Evolutionary conservation across 495 filamentous ascomycete genomes (phyloP).

Genomic region (Neurospora sp.): DNA sequence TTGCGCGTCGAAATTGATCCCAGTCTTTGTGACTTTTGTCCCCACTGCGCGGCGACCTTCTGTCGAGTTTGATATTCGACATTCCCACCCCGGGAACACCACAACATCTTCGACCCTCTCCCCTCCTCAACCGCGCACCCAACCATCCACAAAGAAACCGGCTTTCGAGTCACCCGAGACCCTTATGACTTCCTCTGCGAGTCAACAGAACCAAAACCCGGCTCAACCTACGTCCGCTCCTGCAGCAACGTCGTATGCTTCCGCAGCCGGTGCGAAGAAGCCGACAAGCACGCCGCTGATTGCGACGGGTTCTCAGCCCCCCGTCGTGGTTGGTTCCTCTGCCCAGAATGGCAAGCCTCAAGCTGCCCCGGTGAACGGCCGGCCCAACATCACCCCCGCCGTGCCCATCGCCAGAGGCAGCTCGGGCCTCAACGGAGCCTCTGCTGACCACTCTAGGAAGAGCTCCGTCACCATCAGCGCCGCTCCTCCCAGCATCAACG

Average conservation of each 20-base stretch:
- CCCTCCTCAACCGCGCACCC: slow-evolving; percentile 6
- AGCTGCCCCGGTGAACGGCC: slow-evolving; percentile 75
- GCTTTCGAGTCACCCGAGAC: slow-evolving; percentile 27
- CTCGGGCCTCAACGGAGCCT: slow-evolving; percentile 43
- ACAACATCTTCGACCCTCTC: slow-evolving; percentile 5
- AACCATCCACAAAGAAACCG: slow-evolving; percentile 10
- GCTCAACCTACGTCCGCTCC: slow-evolving; percentile 50
- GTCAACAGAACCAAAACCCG: slow-evolving; percentile 41
- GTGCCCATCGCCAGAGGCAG: slow-evolving; percentile 61
- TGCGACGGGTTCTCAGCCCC: slow-evolving; percentile 55
- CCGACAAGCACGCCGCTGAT: slow-evolving; percentile 51
- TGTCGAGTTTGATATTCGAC: slow-evolving; percentile 28
- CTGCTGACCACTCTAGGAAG: slow-evolving; percentile 66
- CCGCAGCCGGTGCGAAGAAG: slow-evolving; percentile 72
- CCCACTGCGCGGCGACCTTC: slow-evolving; percentile 5
- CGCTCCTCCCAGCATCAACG: slow-evolving; percentile 59
- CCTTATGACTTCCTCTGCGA: slow-evolving; percentile 43
- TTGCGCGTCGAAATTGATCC: background rate
- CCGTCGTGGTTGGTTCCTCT: slow-evolving; percentile 61
- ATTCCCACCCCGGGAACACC: slow-evolving; percentile 4
- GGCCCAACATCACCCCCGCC: slow-evolving; percentile 60
- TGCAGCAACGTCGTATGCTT: slow-evolving; percentile 57
- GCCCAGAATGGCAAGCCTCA: slow-evolving; percentile 77
- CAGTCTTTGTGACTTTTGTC: background rate
- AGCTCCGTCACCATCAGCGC: slow-evolving; percentile 81